phyloP scores from a whole-genome alignment of 306 rosid species.

The Dicorynia guianensis region DNA sequence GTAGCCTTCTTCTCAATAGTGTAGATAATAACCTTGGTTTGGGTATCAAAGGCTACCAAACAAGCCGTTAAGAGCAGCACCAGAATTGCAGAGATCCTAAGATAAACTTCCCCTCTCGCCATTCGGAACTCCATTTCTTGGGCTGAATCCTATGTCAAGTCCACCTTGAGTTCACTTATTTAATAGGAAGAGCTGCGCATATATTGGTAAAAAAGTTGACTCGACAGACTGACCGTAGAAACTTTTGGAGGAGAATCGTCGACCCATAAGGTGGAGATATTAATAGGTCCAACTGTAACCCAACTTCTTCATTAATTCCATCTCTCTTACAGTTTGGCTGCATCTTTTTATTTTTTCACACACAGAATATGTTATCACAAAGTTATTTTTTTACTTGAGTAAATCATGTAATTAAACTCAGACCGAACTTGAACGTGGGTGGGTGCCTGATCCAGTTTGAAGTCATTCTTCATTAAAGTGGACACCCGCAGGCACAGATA shows the following conservation, averaged over 20 bases:
- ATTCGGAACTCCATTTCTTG: constrained; percentile 44
- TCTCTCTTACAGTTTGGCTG: constrained; percentile 21
- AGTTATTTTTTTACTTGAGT: no score
- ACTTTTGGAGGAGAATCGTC: constrained; percentile 19
- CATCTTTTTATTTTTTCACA: not conserved
- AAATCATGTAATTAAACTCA: no score
- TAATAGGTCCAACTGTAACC: constrained; percentile 36
- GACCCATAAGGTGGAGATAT: constrained; percentile 22
- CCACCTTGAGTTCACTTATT: constrained; percentile 10
- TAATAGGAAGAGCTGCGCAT: not conserved
- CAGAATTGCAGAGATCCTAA: constrained; percentile 59
- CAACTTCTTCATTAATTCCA: constrained; percentile 28
- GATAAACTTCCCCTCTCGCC: constrained; percentile 45
- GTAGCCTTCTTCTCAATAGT: constrained; percentile 55
- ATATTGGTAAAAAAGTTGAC: not conserved
- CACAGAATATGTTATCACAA: no score
- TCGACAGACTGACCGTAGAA: not conserved
- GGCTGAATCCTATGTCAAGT: not conserved
- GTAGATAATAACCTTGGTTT: constrained; percentile 53
- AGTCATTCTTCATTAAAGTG: constrained; percentile 14
- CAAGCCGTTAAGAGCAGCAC: constrained; percentile 52
- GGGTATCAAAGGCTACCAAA: constrained; percentile 63
- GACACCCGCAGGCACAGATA: not conserved
- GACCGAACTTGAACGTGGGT: not conserved
- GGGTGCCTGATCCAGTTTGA: not conserved